Percentiles rank a stretch among this genome's conserved stretches.
These are phyloP conservation scores for Coniochaeta sp. DNA, from an alignment of 2,329 filamentous ascomycete species.

Conservation along the genomic window DNA sequence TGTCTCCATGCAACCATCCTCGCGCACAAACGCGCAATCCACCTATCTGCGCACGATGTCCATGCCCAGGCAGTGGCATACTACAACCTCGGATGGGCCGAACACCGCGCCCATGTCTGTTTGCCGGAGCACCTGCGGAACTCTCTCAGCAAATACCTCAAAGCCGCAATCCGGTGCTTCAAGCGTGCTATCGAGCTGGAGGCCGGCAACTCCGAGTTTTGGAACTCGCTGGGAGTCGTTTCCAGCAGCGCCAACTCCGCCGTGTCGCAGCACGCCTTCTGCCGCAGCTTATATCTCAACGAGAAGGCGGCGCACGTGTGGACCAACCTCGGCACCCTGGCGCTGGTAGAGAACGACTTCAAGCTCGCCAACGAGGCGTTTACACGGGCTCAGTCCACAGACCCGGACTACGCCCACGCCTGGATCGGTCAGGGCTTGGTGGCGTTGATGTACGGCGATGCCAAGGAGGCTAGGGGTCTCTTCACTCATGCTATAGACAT, in stretches of 20 bases:
- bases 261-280: slow-evolving; percentile 88
- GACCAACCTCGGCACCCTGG: slow-evolving; percentile 86
- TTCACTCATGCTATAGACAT: slow-evolving; percentile 96
- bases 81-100: slow-evolving; percentile 95
- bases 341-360: slow-evolving; percentile 74
- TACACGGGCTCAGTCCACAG: slow-evolving; percentile 83
- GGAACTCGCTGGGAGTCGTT: slow-evolving; percentile 90
- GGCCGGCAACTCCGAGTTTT: slow-evolving; percentile 89
- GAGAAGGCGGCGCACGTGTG: slow-evolving; percentile 79
- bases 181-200: slow-evolving; percentile 95
- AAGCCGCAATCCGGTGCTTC: slow-evolving; percentile 81
- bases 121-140: slow-evolving; percentile 46
- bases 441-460: slow-evolving; percentile 67
- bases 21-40: slow-evolving; percentile 79
- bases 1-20: slow-evolving; percentile 69
- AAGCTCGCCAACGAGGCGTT: slow-evolving; percentile 88
- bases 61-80: slow-evolving; percentile 93
- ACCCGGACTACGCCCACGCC: slow-evolving; percentile 87
- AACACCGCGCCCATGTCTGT: slow-evolving; percentile 71
- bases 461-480: slow-evolving; percentile 70
- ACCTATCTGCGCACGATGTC: slow-evolving; percentile 62
- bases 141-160: slow-evolving; percentile 62
- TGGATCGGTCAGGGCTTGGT: slow-evolving; percentile 92
- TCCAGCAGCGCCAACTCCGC: slow-evolving; percentile 80
- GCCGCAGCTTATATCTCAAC: slow-evolving; percentile 86